Percentiles rank a stretch among this genome's conserved stretches.
Conservation (phyloP, 257 asterid genomes). For the Anisodus tanguticus region DNA sequence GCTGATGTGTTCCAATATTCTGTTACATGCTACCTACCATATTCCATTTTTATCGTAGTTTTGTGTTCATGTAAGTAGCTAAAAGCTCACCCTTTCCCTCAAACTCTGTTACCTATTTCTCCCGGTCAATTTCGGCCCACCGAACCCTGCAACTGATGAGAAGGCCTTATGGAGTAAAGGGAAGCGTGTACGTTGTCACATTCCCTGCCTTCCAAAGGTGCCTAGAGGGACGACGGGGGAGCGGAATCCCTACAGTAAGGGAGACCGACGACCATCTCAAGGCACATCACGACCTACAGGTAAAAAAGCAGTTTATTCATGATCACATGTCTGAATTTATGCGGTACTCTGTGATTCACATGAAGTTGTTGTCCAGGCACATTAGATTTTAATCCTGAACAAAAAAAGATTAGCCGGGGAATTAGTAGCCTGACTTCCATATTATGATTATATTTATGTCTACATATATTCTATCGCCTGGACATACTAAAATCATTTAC, state of each 20-base stretch:
- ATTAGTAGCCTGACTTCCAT: not conserved
- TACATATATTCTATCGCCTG: not conserved
- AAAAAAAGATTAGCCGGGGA: not conserved
- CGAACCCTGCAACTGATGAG: conserved; percentile 26
- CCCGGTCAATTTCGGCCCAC: conserved; percentile 25
- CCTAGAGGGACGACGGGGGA: too few relatives aligned
- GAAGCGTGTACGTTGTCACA: too few relatives aligned
- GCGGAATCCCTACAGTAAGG: too few relatives aligned
- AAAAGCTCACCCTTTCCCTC: too few relatives aligned
- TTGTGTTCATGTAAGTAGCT: too few relatives aligned
- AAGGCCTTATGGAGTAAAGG: not conserved
- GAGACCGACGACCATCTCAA: too few relatives aligned
- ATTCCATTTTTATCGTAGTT: too few relatives aligned
- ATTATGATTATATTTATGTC: not conserved
- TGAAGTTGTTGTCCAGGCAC: not conserved
- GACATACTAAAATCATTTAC: not conserved
- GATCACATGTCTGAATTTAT: not conserved
- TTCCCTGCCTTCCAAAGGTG: too few relatives aligned
- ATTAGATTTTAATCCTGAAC: not conserved
- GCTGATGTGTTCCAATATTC: too few relatives aligned
- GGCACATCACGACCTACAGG: too few relatives aligned
- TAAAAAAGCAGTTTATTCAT: not conserved
- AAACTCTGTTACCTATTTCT: too few relatives aligned
- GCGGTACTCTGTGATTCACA: not conserved
- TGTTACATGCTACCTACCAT: too few relatives aligned